Evolutionary conservation across 2,329 filamentous ascomycete species (phyloP), one percentile per base, ranked within the genome.

Genomic region (Colletotrichum liaoningense): DNA sequence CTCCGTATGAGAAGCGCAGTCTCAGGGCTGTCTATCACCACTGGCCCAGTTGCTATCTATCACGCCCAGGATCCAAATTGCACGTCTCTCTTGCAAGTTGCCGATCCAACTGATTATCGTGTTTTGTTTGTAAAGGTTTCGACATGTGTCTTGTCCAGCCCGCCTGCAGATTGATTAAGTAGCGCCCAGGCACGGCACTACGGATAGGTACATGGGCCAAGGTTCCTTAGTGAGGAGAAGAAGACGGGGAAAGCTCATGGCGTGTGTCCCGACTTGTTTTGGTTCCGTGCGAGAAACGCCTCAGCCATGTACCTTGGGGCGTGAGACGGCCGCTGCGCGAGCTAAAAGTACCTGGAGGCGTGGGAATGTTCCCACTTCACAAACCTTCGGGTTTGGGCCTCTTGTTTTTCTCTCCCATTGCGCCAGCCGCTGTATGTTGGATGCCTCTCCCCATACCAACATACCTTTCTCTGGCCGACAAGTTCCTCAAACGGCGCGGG

Each of bases 341-440:
- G 65, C 69, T 67, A 57, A 56, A 55, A 19, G 63, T 49, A 72
- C 71, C 67, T 73, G 57, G 71, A 73, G 71, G 71, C 67, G 71
- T 73, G 71, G 56, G 60, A 71, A 73, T 69, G 59, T 55, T 9
- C 19, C 16, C 9, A 22, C 22, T 42, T 52, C 63, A 28, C 63
- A 52, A 46, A 33, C 16, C 42, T 49, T 49, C 42, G 19, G 42
- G 42, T 11, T 64, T 49, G 62, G 62, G 30, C n/a, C 42, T 28
- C 8, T 54, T 8, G 8, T 14, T 33, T n/a, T 28, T 30, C 33
- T 52, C 26, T 35, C 12, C 35, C 64, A 67, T 4, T 24, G 16
- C 24, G 35, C 28, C 42, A 16, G 2, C 24, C 28, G 33, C 55
- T 16, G 11, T 19, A 11, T 30, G 33, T 35, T 8, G 30, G 26